Percentiles rank a stretch among this genome's conserved stretches.
Evolutionary conservation across 202 grass and related monocot species (phyloP).

Genomic region (Miscanthus sacchariflorus): DNA sequence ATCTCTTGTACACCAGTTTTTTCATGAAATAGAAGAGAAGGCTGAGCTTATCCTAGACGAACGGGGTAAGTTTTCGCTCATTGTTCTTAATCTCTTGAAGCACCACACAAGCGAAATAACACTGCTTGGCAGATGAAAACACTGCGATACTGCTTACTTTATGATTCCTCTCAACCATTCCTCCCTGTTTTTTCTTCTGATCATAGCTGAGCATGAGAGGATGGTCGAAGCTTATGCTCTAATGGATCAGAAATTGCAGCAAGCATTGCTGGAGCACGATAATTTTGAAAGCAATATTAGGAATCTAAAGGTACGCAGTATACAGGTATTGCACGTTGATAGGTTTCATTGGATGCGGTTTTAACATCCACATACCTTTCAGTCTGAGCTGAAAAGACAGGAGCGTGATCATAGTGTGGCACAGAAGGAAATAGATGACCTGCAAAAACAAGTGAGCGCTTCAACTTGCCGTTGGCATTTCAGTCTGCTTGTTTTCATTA

Average conservation of each 20-base stretch:
- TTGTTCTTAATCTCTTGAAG: conserved; percentile 22
- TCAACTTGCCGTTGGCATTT: conserved; percentile 28
- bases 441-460: conserved; percentile 90
- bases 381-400: conserved; percentile 81
- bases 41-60: conserved; percentile 97
- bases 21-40: conserved; percentile 98
- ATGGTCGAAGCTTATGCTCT: conserved; percentile 91
- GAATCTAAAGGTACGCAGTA: conserved; percentile 83
- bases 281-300: conserved; percentile 92
- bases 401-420: conserved; percentile 80
- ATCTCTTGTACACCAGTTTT: conserved; percentile 58
- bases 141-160: conserved; percentile 34
- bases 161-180: conserved; percentile 8
- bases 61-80: conserved; percentile 64
- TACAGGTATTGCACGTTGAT: not conserved
- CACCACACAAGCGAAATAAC: not conserved
- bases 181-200: conserved; percentile 31
- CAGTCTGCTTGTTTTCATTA: conserved; percentile 1
- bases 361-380: conserved; percentile 53
- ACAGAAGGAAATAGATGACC: conserved; percentile 83
- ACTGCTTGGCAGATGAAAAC: conserved; percentile 13
- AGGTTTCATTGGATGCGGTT: conserved; percentile 34
- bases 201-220: conserved; percentile 92
- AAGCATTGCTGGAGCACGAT: conserved; percentile 85
- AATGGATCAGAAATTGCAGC: conserved; percentile 97